A percentile compares a stretch with the other conserved stretches of the same genome.
Conservation (phyloP, 108 stramenopile genomes). For the Conticribra weissflogii region DNA sequence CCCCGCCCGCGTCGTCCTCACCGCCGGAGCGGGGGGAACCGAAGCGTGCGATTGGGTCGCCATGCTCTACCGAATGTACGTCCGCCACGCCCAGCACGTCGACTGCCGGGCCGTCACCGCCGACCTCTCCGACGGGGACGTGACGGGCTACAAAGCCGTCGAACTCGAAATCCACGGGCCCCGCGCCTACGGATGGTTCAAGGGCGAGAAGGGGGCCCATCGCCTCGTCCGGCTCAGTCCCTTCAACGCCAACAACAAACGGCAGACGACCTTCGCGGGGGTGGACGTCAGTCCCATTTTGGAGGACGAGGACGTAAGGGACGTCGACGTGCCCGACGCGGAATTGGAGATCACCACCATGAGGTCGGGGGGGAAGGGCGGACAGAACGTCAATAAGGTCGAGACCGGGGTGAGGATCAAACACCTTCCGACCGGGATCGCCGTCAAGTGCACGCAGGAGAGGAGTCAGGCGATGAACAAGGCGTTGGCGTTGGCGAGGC, state of each 20-base stretch:
- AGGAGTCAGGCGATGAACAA: slow-evolving; percentile 92
- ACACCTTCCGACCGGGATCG: slow-evolving; percentile 95
- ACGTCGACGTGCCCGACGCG: slow-evolving; percentile 76
- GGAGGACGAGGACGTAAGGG: slow-evolving; percentile 70
- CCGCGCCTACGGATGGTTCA: slow-evolving; percentile 86
- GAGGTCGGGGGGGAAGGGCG: slow-evolving; percentile 92
- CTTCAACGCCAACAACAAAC: slow-evolving; percentile 94
- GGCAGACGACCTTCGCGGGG: slow-evolving; percentile 96
- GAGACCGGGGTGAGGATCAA: slow-evolving; percentile 96
- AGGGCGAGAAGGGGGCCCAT: slow-evolving; percentile 94
- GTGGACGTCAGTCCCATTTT: slow-evolving; percentile 92
- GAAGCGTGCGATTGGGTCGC: slow-evolving; percentile 95
- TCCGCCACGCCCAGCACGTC: slow-evolving; percentile 64
- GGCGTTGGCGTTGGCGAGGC: slow-evolving; percentile 81
- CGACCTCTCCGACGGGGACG: slow-evolving; percentile 71
- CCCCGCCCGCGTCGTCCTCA: slow-evolving; percentile 84
- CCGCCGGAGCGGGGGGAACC: slow-evolving; percentile 97
- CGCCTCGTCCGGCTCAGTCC: slow-evolving; percentile 91
- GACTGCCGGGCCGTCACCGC: slow-evolving; percentile 63
- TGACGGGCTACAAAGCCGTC: slow-evolving; percentile 89
- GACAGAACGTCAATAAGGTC: slow-evolving; percentile 99
- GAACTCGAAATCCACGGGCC: slow-evolving; percentile 72
- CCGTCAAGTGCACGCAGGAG: slow-evolving; percentile 93
- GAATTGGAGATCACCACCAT: slow-evolving; percentile 89
- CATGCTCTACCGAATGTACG: slow-evolving; percentile 85